Base-by-base conservation (phyloP, 352 stramenopile species). In the Albugo candida region DNA sequence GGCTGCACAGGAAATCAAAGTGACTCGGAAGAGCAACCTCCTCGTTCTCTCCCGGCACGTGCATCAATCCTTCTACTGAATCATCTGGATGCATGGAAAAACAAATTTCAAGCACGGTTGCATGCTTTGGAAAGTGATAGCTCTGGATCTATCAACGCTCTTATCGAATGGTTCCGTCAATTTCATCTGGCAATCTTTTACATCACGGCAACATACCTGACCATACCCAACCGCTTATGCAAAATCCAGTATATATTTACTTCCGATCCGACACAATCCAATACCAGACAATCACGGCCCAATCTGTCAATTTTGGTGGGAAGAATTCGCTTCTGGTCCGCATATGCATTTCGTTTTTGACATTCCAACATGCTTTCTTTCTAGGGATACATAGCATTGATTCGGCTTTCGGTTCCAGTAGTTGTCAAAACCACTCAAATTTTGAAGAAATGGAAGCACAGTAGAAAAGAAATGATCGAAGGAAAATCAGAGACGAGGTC, bases 181-280 rank as follows among this genome's bases (percentile, higher is more conserved):
- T 36, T 65, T 6, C 76, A 92, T 41, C 57, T 88, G 37, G 73
- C 76, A 35, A 53, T 49, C 39, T 92, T 92, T 44, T 92, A 83
- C 61, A 58, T 87, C 2, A 67, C 69, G 20, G 76, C 73, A n/a
- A 62, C 53, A 46, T 87, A 83, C 54, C 55, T 86, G 13, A 51
- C 83, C 41, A 6, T 83, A 48, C 57, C 76, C 16, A 92, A 83
- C 49, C 76, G 79, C 19, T 41, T 82, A 24, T 54, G 68, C 12
- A 62, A 59, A 11, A 68, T 88, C 36, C 71, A 85, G 45, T 87
- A 89, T 57, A 57, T 88, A 13, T 85, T 88, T 41, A 70, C 38
- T 31, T 31, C 24, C 24, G 24, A 31, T 78, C 27, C 67, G 72
- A 19, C 79, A 70, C 38, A 67, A 87, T 39, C 46, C 80, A 19